phyloP scores from a whole-genome alignment of 345 rosid genomes.

The Brassica napus region Da-Ae NC_063448.1:1276001-1276500 shows the following conservation, averaged over 20 bases:
- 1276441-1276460: neutral
- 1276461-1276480: neutral
- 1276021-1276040: conserved; percentile 27
- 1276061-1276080: conserved; percentile 22
- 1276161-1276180: conserved; percentile 6
- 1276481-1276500: neutral
- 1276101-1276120: conserved; percentile 25
- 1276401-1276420: neutral
- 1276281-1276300: too few relatives aligned
- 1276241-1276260: neutral
- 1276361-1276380: neutral
- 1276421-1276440: neutral
- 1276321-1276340: neutral
- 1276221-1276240: conserved; percentile 18
- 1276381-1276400: neutral
- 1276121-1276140: conserved; percentile 31
- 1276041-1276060: conserved; percentile 7
- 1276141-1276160: conserved; percentile 24
- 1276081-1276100: conserved; percentile 34
- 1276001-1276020: conserved; percentile 3
- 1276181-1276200: neutral
- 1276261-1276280: neutral
- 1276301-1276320: neutral
- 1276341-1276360: neutral
- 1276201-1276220: conserved; percentile 23